Conservation (phyloP, 352 stramenopile species). For the Pythium aquatile region DNA sequence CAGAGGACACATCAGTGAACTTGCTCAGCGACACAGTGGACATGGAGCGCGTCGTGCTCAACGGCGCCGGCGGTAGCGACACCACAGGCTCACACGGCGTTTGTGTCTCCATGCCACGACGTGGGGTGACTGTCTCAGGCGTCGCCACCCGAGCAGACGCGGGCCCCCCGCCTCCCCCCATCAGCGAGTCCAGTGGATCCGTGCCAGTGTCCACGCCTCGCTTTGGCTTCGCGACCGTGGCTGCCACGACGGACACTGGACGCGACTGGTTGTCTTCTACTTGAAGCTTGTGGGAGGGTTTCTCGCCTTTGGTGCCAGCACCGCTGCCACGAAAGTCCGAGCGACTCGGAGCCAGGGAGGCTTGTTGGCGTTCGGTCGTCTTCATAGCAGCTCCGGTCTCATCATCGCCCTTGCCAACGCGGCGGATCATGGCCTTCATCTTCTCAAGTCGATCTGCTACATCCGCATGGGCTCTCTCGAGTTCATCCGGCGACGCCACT, state of each 20-base stretch:
- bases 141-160: background rate
- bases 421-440: slow-evolving; percentile 55
- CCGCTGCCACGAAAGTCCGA: background rate
- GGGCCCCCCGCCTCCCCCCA: slow-evolving; percentile 19
- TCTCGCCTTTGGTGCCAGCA: too few species aligned
- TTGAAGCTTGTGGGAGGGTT: background rate
- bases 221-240: background rate
- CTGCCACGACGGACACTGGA: background rate
- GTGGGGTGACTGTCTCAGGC: slow-evolving; percentile 5
- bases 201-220: slow-evolving; percentile 45
- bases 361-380: background rate
- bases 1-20: background rate
- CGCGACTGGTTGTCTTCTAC: slow-evolving; percentile 9
- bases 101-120: slow-evolving; percentile 52
- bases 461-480: slow-evolving; percentile 50
- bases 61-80: slow-evolving; percentile 33
- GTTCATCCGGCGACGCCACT: slow-evolving; percentile 39
- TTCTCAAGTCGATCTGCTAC: slow-evolving; percentile 51
- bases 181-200: slow-evolving; percentile 55
- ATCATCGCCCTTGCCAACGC: slow-evolving; percentile 24
- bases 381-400: background rate
- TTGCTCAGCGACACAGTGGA: background rate
- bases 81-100: slow-evolving; percentile 24
- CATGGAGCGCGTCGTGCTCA: slow-evolving; percentile 15
- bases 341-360: background rate